Percentiles rank a stretch among this genome's conserved stretches.
These are phyloP conservation scores for Colletotrichum liriopes DNA, from an alignment of 2,329 filamentous ascomycete species.

Conservation along the genomic window DNA sequence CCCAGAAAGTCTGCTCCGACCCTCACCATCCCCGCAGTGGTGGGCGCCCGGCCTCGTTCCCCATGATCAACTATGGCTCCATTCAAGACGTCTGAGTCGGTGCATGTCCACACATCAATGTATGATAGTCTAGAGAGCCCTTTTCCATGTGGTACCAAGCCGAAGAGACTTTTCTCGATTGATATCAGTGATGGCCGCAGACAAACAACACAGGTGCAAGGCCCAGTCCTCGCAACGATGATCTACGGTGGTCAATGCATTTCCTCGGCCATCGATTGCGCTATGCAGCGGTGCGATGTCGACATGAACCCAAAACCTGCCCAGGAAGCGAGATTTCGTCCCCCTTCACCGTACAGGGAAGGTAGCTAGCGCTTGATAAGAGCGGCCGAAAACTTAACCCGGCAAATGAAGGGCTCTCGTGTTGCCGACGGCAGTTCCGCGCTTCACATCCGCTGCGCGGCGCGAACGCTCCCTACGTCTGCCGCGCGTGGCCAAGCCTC, in stretches of 20 bases:
- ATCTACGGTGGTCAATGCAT: not conserved
- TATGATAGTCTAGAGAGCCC: not conserved
- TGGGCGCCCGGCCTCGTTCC: not conserved
- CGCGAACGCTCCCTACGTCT: not conserved
- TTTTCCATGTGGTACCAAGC: not conserved
- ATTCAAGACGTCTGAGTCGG: not conserved
- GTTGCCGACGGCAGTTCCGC: not conserved
- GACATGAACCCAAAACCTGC: slow-evolving; percentile 34
- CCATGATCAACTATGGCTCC: not conserved
- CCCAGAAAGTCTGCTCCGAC: not conserved
- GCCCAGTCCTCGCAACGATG: not conserved
- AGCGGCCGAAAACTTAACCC: not conserved
- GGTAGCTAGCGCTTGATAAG: not conserved
- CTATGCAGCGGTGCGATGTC: slow-evolving; percentile 33
- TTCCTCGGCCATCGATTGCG: slow-evolving; percentile 27
- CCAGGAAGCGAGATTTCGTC: slow-evolving; percentile 5
- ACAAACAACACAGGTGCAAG: not conserved
- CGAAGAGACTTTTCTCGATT: not conserved
- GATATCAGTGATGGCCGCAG: too few species aligned
- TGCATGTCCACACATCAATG: not conserved
- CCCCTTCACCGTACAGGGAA: not conserved
- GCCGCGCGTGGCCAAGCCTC: not conserved
- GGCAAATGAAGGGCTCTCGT: not conserved
- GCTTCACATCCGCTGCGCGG: not conserved
- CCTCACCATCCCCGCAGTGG: not conserved